Conservation (phyloP, 805 yeast genomes). For the Wickerhamomyces queroliae region DNA sequence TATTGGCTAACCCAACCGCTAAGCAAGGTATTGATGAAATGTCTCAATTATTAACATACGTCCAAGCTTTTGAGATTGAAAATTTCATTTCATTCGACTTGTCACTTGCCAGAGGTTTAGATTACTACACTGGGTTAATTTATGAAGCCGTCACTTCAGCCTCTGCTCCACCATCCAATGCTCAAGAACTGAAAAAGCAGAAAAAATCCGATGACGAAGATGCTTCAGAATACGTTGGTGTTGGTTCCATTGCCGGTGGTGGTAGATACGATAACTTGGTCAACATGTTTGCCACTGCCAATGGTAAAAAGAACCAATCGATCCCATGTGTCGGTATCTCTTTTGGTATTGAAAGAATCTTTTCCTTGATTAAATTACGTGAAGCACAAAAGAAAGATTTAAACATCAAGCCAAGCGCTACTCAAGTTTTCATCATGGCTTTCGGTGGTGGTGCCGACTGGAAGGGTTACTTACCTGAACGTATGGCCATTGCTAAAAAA, state of each 20-base stretch:
- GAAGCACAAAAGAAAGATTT: constrained; percentile 44
- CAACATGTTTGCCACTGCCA: constrained; percentile 87
- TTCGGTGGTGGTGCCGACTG: constrained; percentile 98
- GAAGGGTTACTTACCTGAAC: constrained; percentile 87
- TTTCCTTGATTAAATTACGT: constrained; percentile 82
- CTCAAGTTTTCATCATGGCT: constrained; percentile 95
- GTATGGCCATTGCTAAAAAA: constrained; percentile 78
- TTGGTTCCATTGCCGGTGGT: constrained; percentile 98
- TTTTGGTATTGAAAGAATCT: constrained; percentile 93
- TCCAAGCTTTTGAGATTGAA: constrained; percentile 76
- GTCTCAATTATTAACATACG: constrained; percentile 64
- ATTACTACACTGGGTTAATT: constrained; percentile 94
- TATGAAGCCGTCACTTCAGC: constrained; percentile 95
- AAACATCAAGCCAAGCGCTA: constrained; percentile 71
- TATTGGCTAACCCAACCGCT: constrained; percentile 67
- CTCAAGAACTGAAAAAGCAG: constrained; percentile 55
- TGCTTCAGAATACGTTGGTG: constrained; percentile 95
- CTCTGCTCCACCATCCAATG: constrained; percentile 90
- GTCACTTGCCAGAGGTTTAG: constrained; percentile 95
- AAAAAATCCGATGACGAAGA: constrained; percentile 64
- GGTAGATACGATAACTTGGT: constrained; percentile 96
- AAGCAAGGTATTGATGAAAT: constrained; percentile 78
- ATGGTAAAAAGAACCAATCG: constrained; percentile 69
- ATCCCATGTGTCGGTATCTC: constrained; percentile 98
- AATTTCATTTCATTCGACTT: constrained; percentile 75